A percentile compares a stretch with the other conserved stretches of the same genome.
Evolutionary conservation across 768 basidiomycete genomes (phyloP).

Genomic region (Termitomyces sp.): DNA sequence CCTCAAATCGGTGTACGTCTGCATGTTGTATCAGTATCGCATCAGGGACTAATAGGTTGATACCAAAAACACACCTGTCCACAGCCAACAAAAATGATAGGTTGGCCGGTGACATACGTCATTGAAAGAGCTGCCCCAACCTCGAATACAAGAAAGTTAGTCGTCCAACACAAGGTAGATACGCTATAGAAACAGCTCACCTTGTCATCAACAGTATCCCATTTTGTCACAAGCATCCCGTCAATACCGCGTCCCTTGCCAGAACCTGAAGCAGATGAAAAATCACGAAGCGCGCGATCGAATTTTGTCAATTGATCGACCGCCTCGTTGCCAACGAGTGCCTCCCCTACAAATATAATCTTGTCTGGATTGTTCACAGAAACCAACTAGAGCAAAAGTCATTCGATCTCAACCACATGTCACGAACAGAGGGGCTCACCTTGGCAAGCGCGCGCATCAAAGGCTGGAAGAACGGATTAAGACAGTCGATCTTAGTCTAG

Average conservation of each 20-base stretch:
- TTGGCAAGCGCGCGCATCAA: slow-evolving; percentile 98
- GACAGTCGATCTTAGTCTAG: not conserved
- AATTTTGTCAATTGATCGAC: slow-evolving; percentile 98
- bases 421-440: slow-evolving; percentile 33
- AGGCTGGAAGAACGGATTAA: slow-evolving; percentile 46
- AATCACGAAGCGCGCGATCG: slow-evolving; percentile 90
- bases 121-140: slow-evolving; percentile 98
- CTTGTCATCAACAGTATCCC: slow-evolving; percentile 98
- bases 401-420: not conserved
- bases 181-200: slow-evolving; percentile 35
- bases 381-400: slow-evolving; percentile 59
- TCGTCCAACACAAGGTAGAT: not conserved
- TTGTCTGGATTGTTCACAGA: slow-evolving; percentile 94
- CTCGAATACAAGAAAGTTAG: slow-evolving; percentile 34
- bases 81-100: slow-evolving; percentile 97
- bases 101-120: slow-evolving; percentile 99
- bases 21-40: slow-evolving; percentile 4
- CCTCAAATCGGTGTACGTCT: slow-evolving; percentile 96
- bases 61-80: slow-evolving; percentile 64
- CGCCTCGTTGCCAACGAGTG: slow-evolving; percentile 97
- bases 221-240: slow-evolving; percentile 97
- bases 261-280: slow-evolving; percentile 68
- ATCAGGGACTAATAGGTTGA: not conserved
- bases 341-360: slow-evolving; percentile 97
- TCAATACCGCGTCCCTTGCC: slow-evolving; percentile 90